Evolutionary conservation across 2,329 filamentous ascomycete genomes (phyloP).

Genomic region (Cytospora schulzeri): DNA sequence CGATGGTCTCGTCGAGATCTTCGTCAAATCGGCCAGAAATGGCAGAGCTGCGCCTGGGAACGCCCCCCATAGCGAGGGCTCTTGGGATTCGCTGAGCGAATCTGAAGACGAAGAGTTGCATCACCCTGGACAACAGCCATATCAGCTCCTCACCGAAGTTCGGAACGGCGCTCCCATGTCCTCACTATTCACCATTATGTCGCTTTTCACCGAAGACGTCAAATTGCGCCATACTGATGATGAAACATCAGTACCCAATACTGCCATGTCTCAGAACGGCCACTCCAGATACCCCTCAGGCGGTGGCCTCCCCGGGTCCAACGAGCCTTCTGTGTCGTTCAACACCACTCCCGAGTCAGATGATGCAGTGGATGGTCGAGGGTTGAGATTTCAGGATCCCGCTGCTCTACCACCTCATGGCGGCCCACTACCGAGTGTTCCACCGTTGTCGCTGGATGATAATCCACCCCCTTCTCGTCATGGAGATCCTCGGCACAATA

Average conservation of each 20-base stretch:
- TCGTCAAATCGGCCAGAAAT: slow-evolving; percentile 82
- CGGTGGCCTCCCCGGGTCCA: slow-evolving; percentile 36
- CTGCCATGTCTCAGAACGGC: slow-evolving; percentile 34
- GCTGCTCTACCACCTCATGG: slow-evolving; percentile 36
- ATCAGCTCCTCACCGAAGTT: slow-evolving; percentile 94
- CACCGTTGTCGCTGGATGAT: slow-evolving; percentile 72
- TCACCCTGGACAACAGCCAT: slow-evolving; percentile 73
- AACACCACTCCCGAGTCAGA: slow-evolving; percentile 45
- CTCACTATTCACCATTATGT: slow-evolving; percentile 94
- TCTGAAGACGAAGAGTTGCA: slow-evolving; percentile 65
- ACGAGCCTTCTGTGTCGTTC: slow-evolving; percentile 40
- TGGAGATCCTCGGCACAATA: slow-evolving; percentile 30
- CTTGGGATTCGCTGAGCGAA: slow-evolving; percentile 50
- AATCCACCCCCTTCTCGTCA: slow-evolving; percentile 32
- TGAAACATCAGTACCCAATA: slow-evolving; percentile 42
- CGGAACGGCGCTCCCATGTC: slow-evolving; percentile 99
- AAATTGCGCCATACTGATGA: slow-evolving; percentile 74
- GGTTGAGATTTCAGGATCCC: slow-evolving; percentile 34
- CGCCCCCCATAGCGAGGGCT: slow-evolving; percentile 47
- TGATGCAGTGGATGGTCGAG: slow-evolving; percentile 30
- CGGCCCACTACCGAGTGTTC: slow-evolving; percentile 61
- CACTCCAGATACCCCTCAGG: slow-evolving; percentile 36
- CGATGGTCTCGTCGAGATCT: slow-evolving; percentile 94
- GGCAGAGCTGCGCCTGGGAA: slow-evolving; percentile 45
- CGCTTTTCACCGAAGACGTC: slow-evolving; percentile 93